Percentiles rank a stretch among this genome's conserved stretches.
These are phyloP conservation scores for Aspergillus baeticus DNA, from an alignment of 495 filamentous ascomycete genomes.

Conservation along the genomic window DNA sequence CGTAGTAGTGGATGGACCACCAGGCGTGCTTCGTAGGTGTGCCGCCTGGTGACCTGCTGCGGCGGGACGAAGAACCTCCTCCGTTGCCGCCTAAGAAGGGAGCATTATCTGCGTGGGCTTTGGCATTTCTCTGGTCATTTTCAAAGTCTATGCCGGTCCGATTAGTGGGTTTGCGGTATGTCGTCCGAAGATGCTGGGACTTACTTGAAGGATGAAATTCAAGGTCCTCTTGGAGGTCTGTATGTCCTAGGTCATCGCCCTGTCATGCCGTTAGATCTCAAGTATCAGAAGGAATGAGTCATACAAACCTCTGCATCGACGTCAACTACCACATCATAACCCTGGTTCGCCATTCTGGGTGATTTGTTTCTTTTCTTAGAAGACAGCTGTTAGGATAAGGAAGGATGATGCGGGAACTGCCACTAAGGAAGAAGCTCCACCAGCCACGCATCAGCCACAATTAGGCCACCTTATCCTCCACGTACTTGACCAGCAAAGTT, in stretches of 20 bases:
- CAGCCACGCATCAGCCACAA: slow-evolving; percentile 24
- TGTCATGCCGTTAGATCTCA: slow-evolving; percentile 30
- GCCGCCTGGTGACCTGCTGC: slow-evolving; percentile 44
- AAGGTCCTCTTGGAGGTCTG: slow-evolving; percentile 96
- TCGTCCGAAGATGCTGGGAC: slow-evolving; percentile 12
- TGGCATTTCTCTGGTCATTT: slow-evolving; percentile 52
- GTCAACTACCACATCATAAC: slow-evolving; percentile 97
- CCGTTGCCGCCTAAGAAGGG: slow-evolving; percentile 65
- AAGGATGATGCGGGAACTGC: slow-evolving; percentile 15
- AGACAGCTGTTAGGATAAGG: slow-evolving; percentile 13
- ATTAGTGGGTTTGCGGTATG: neutral
- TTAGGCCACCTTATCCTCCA: neutral
- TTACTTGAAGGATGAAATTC: slow-evolving; percentile 94
- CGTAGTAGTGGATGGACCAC: slow-evolving; percentile 91
- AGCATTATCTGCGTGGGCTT: slow-evolving; percentile 56
- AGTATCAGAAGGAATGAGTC: neutral
- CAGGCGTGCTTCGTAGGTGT: slow-evolving; percentile 76
- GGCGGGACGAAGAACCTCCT: slow-evolving; percentile 43
- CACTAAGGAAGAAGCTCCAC: slow-evolving; percentile 18
- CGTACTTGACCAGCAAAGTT: neutral
- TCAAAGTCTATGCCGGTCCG: slow-evolving; percentile 47
- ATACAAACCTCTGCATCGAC: slow-evolving; percentile 79
- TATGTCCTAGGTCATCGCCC: slow-evolving; percentile 91
- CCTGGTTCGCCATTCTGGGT: slow-evolving; percentile 70
- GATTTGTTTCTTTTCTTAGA: slow-evolving; percentile 17